These are phyloP conservation scores for Tephrocybe rancida DNA, from an alignment of 768 basidiomycete genomes.

Conservation along the genomic window DNA sequence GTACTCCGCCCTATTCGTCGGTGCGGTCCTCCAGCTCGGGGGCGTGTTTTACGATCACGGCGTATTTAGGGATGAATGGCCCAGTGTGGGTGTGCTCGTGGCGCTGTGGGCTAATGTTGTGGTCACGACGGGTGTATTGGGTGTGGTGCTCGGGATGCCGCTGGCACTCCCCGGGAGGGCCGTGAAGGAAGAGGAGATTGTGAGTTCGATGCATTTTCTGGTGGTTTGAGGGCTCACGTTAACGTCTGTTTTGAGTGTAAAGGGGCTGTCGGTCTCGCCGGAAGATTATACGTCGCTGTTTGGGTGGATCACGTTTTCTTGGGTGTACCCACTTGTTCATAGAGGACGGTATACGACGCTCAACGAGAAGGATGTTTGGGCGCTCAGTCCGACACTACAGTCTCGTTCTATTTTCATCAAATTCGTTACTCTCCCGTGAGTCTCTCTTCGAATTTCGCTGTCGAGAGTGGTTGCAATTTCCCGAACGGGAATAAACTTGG, in stretches of 20 bases:
- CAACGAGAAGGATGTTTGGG: constrained; percentile 73
- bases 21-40: constrained; percentile 45
- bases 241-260: no score
- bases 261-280: constrained; percentile 62
- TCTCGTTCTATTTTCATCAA: constrained; percentile 66
- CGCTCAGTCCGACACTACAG: constrained; percentile 67
- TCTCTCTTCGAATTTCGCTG: constrained; percentile 6
- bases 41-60: constrained; percentile 43
- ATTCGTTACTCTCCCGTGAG: constrained; percentile 41
- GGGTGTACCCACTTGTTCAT: constrained; percentile 68
- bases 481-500: no score
- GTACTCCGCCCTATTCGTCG: constrained; percentile 50
- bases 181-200: neutral
- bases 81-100: constrained; percentile 24
- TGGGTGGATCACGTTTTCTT: constrained; percentile 72
- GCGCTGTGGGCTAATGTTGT: constrained; percentile 9
- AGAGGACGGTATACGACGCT: constrained; percentile 57
- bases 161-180: neutral
- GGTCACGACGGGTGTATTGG: neutral
- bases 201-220: no score
- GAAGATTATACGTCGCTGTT: constrained; percentile 79
- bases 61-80: constrained; percentile 38
- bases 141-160: neutral
- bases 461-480: no score
- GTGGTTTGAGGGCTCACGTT: no score